Conservation (phyloP, 2,329 filamentous ascomycete species). For the Cercospora sp. region DNA sequence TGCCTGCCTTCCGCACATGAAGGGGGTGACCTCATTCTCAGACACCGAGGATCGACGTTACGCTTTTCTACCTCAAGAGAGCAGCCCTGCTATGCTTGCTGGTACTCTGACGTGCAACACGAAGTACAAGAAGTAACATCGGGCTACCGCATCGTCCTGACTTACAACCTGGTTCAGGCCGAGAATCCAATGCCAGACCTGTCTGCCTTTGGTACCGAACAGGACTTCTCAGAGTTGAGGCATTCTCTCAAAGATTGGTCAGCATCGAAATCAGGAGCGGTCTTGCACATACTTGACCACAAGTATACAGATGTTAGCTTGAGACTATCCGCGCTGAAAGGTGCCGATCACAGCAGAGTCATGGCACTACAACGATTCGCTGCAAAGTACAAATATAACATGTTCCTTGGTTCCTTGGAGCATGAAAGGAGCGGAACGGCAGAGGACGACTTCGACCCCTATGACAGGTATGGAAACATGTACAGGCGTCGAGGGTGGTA, state of each 20-base stretch:
- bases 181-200: neutral
- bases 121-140: neutral
- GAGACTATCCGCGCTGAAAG: neutral
- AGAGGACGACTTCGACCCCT: neutral
- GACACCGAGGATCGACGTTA: neutral
- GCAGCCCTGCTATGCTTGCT: neutral
- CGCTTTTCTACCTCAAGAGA: neutral
- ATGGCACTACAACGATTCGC: neutral
- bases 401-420: neutral
- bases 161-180: neutral
- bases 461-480: neutral
- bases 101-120: neutral
- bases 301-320: neutral
- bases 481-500: neutral
- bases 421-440: neutral
- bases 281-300: neutral
- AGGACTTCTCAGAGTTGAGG: neutral
- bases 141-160: neutral
- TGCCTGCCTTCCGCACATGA: neutral
- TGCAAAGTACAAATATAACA: neutral
- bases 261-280: neutral
- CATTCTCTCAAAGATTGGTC: neutral
- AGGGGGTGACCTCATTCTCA: neutral
- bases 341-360: neutral
- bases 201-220: neutral